Evolutionary conservation across 148 eudicot species (phyloP).

Genomic region (Fagopyrum esculentum): DNA sequence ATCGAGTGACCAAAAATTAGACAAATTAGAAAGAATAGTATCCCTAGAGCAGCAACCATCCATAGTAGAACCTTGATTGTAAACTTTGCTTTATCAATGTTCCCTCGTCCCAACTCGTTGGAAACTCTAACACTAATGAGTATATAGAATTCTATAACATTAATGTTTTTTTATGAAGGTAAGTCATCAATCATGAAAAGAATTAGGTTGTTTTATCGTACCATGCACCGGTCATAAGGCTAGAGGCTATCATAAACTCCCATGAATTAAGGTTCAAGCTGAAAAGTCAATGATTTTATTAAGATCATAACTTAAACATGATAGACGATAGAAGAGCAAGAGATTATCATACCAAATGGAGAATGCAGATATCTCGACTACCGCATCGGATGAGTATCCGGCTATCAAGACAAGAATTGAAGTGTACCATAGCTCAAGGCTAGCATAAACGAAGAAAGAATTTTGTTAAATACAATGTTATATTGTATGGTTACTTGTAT

Average conservation of each 20-base stretch:
- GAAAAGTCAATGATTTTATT: not conserved
- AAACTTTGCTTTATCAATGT: slow-evolving; percentile 56
- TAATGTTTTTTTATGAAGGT: not conserved
- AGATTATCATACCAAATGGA: not conserved
- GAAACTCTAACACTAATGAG: slow-evolving; percentile 48
- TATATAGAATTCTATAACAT: not conserved
- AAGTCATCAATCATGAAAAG: no score
- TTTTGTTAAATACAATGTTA: not conserved
- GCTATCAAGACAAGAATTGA: no score
- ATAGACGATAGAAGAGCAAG: not conserved
- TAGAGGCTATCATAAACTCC: no score
- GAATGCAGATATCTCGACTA: no score
- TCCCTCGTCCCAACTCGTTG: slow-evolving; percentile 71
- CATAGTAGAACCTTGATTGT: slow-evolving; percentile 47
- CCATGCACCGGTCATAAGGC: not conserved
- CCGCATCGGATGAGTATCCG: no score
- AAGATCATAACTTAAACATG: not conserved
- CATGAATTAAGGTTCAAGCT: not conserved
- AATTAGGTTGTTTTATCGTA: not conserved
- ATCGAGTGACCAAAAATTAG: slow-evolving; percentile 26
- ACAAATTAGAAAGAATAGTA: slow-evolving; percentile 31
- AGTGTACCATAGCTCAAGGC: no score
- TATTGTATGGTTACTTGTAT: no score
- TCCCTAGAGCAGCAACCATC: slow-evolving; percentile 42
- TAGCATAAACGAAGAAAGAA: no score